Percentiles rank a stretch among this genome's conserved stretches.
Evolutionary conservation across 2,329 filamentous ascomycete genomes (phyloP).

Genomic region (Paecilomyces sp.): DNA sequence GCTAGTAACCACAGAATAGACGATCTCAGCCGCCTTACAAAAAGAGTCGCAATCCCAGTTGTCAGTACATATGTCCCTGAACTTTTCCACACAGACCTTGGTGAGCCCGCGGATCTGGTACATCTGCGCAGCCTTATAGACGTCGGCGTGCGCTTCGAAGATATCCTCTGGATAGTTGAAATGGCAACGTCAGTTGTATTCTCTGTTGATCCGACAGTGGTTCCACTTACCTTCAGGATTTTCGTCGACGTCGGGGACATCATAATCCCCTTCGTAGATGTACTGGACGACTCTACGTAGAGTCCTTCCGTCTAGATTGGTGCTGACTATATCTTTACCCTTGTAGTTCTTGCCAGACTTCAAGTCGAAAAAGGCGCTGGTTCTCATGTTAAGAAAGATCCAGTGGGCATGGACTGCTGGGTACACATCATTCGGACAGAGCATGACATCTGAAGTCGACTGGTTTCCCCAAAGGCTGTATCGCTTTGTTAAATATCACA

Average conservation of each 20-base stretch:
- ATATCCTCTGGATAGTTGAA: not conserved
- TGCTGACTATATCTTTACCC: not conserved
- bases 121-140: not conserved
- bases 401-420: not conserved
- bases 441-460: not conserved
- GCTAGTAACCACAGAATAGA: not conserved
- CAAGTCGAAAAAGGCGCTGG: not conserved
- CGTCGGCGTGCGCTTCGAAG: not conserved
- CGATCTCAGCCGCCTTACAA: not conserved
- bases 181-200: not conserved
- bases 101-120: not conserved
- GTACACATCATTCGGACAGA: not conserved
- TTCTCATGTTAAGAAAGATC: not conserved
- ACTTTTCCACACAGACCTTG: not conserved
- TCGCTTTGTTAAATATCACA: not conserved
- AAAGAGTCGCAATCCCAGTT: not conserved
- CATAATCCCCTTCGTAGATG: not conserved
- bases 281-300: not conserved
- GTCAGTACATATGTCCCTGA: not conserved
- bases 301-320: not conserved
- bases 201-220: not conserved
- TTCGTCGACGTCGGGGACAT: not conserved
- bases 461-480: not conserved
- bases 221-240: not conserved
- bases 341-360: not conserved